phyloP scores from a whole-genome alignment of 2,329 filamentous ascomycete genomes.

The Purpureocillium lavendulum region DNA sequence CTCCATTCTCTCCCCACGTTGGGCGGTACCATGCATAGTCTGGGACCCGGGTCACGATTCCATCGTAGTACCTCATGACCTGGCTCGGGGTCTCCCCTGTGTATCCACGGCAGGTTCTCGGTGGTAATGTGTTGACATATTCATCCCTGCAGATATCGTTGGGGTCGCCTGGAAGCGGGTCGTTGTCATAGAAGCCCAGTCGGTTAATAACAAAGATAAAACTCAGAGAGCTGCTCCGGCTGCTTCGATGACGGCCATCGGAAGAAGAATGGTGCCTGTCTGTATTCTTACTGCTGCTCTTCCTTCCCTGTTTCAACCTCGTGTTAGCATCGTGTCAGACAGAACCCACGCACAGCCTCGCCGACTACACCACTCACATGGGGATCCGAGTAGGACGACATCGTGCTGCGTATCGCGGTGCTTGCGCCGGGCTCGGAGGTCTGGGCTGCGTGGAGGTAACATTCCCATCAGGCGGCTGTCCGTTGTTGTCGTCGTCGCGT shows the following conservation, averaged over 20 bases:
- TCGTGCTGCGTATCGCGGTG: too few relatives aligned
- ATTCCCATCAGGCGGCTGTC: too few relatives aligned
- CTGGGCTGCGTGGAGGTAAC: too few relatives aligned
- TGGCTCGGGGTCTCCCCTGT: slow-evolving; percentile 15
- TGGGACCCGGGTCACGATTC: slow-evolving; percentile 15
- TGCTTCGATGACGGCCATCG: too few relatives aligned
- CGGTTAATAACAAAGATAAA: slow-evolving; percentile 33
- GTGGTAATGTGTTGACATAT: slow-evolving; percentile 24
- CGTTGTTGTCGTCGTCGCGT: too few relatives aligned
- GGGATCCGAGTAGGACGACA: too few relatives aligned
- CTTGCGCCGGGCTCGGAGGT: not conserved
- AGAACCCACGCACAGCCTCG: too few relatives aligned
- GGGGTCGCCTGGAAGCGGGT: slow-evolving; percentile 5
- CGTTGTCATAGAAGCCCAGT: slow-evolving; percentile 15
- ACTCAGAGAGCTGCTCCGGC: slow-evolving; percentile 6
- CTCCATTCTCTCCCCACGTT: not conserved
- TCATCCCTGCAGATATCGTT: slow-evolving; percentile 7
- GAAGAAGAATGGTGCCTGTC: not conserved
- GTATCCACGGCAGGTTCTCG: slow-evolving; percentile 13
- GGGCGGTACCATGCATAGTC: slow-evolving; percentile 1
- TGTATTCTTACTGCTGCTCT: slow-evolving; percentile 1
- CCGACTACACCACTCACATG: too few relatives aligned
- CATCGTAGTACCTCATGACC: slow-evolving; percentile 27
- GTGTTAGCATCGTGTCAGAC: too few relatives aligned
- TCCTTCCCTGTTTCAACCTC: not conserved